These are phyloP conservation scores for Cryphonectria parasitica DNA, from an alignment of 2,329 filamentous ascomycete species.

Conservation along the genomic window DNA sequence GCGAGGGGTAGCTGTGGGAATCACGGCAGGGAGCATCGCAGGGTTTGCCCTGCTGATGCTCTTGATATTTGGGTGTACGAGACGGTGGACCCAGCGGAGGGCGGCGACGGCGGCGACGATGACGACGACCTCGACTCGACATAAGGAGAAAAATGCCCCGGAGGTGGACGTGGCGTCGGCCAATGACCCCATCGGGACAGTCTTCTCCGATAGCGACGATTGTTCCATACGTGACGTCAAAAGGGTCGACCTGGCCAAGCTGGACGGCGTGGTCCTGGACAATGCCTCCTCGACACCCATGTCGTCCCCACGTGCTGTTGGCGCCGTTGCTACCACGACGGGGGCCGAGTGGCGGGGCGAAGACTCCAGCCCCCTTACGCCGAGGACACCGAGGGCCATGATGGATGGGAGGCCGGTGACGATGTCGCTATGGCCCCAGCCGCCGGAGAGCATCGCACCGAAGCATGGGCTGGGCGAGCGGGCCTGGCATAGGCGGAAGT, in stretches of 20 bases:
- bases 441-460: constrained; percentile 17
- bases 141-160: neutral
- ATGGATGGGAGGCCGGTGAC: neutral
- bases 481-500: constrained; percentile 23
- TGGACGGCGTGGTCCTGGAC: constrained; percentile 21
- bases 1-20: constrained; percentile 9
- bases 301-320: neutral
- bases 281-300: neutral
- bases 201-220: constrained; percentile 4
- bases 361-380: constrained; percentile 51
- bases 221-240: neutral
- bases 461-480: constrained; percentile 22
- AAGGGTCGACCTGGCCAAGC: neutral
- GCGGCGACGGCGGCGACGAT: neutral
- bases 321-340: constrained; percentile 9
- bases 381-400: constrained; percentile 50
- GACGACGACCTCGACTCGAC: neutral
- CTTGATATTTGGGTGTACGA: constrained; percentile 10
- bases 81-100: constrained; percentile 1
- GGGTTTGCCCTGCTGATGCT: constrained; percentile 12
- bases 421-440: constrained; percentile 19
- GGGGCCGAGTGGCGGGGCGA: constrained; percentile 18
- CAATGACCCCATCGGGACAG: neutral
- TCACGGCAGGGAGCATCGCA: constrained; percentile 18
- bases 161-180: too few species aligned